Evolutionary conservation across 352 stramenopile genomes (phyloP), one percentile per base, ranked within the genome.

Genomic region (Phytophthora colocasiae): DNA sequence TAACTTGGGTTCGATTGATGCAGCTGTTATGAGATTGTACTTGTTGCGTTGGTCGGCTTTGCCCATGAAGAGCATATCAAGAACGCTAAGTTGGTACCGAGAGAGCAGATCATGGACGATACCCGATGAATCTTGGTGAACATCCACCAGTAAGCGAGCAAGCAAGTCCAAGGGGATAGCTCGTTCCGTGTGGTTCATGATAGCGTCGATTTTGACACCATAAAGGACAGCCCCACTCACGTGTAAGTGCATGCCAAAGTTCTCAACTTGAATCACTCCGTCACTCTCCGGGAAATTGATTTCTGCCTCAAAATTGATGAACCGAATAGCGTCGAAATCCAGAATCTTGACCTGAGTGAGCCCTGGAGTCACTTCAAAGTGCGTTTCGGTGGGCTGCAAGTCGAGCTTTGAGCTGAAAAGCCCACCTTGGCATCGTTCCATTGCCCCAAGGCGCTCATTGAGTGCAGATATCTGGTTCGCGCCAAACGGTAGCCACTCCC

Each of bases 231-330:
- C 76, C 1, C 88, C 88, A 54, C 73, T 89, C n/a, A 92, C 83
- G 47, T 92, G 73, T 3, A 96, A 66, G 47, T 92, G 86, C 75
- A 93, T 92, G 4, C 97, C 97, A 74, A 99, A 99, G 53, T 97
- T 99, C 73, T 99, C 96, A 12, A 99, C 86, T 68, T 99, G 96
- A 47, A 98, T 94, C 24, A 99, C 78, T 49, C 96, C 96, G 22
- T 93, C 89, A 39, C 97, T 89, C 68, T 98, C 94, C 6, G 96
- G 89, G 58, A 98, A 98, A 53, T 98, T 92, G 69, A 99, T 99
- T 66, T 99, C 96, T 9, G 96, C 97, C 69, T 99, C 97, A 58
- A 99, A 99, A 66, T 99, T 99, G 62, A 99, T 98, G 62, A 98
- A 97, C 43, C 98, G 97, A 22, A 97, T 98, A 49, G 97, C 80